These are phyloP conservation scores for Trichoderma harzianum DNA, from an alignment of 2,329 filamentous ascomycete species.

Conservation along the genomic window DNA sequence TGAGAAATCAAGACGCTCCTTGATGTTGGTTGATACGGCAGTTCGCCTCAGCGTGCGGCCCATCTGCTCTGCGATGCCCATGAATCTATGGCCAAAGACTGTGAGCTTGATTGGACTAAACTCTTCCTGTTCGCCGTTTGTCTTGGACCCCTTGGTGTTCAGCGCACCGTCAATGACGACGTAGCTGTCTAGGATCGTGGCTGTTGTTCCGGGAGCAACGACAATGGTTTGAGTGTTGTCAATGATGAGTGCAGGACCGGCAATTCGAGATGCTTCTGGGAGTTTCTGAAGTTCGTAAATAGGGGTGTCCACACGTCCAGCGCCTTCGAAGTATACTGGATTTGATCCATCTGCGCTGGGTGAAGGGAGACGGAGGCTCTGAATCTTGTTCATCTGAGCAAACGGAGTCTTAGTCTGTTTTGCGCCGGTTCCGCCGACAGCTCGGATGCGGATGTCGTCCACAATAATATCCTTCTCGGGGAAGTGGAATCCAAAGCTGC, in stretches of 20 bases:
- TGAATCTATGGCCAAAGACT: slow-evolving; percentile 77
- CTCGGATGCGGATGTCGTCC: slow-evolving; percentile 42
- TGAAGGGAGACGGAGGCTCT: background rate
- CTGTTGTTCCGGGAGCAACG: slow-evolving; percentile 47
- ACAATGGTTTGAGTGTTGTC: slow-evolving; percentile 72
- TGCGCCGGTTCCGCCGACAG: slow-evolving; percentile 28
- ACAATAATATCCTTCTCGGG: slow-evolving; percentile 42
- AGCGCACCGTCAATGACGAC: slow-evolving; percentile 32
- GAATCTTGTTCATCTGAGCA: slow-evolving; percentile 22
- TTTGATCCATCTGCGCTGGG: slow-evolving; percentile 21
- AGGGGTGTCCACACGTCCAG: slow-evolving; percentile 26
- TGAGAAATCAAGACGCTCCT: slow-evolving; percentile 77
- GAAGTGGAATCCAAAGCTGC: slow-evolving; percentile 69
- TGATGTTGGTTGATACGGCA: slow-evolving; percentile 73
- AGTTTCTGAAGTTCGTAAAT: slow-evolving; percentile 27
- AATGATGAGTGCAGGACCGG: slow-evolving; percentile 52
- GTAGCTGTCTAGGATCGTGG: slow-evolving; percentile 34
- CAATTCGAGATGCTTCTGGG: slow-evolving; percentile 18
- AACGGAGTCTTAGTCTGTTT: slow-evolving; percentile 24
- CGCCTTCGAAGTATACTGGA: slow-evolving; percentile 23
- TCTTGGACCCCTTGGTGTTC: background rate
- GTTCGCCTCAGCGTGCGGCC: slow-evolving; percentile 76
- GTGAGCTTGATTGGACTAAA: slow-evolving; percentile 63
- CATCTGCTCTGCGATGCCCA: slow-evolving; percentile 84
- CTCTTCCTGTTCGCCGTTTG: slow-evolving; percentile 20